Conservation (phyloP, 768 basidiomycete species). For the Tulasnella sp. region DNA sequence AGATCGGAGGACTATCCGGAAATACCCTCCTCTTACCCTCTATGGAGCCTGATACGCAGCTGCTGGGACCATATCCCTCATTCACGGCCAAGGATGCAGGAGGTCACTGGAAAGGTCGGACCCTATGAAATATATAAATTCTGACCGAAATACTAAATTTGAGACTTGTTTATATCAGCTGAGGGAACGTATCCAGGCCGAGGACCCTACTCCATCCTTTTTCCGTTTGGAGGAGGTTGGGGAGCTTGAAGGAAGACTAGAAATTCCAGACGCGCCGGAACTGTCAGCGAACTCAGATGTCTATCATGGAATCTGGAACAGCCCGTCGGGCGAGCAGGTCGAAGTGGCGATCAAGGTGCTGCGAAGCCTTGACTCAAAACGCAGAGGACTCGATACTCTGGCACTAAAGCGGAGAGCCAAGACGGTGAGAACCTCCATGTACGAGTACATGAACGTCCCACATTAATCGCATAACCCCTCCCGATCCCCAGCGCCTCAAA, state of each 20-base stretch:
- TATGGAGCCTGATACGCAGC: too few relatives aligned
- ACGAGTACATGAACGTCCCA: background rate
- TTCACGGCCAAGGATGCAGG: too few relatives aligned
- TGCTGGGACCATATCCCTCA: too few relatives aligned
- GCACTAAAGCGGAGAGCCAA: background rate
- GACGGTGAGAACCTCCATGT: background rate
- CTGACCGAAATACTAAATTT: too few relatives aligned
- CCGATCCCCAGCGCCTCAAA: background rate
- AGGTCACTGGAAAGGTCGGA: too few relatives aligned
- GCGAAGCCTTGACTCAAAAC: background rate
- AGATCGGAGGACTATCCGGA: too few relatives aligned
- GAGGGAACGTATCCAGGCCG: too few relatives aligned
- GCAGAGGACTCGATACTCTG: background rate
- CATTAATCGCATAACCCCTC: background rate
- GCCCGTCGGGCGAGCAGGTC: background rate
- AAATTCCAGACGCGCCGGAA: background rate
- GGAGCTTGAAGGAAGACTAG: background rate
- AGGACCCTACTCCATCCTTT: too few relatives aligned
- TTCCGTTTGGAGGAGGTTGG: too few relatives aligned
- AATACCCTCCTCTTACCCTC: too few relatives aligned
- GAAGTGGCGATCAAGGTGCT: background rate
- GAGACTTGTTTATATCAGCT: too few relatives aligned
- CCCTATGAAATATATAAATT: too few relatives aligned
- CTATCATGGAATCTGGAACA: background rate
- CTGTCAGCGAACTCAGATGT: background rate